phyloP scores from a whole-genome alignment of 2,329 filamentous ascomycete species.

The Fusarium scirpi region DNA sequence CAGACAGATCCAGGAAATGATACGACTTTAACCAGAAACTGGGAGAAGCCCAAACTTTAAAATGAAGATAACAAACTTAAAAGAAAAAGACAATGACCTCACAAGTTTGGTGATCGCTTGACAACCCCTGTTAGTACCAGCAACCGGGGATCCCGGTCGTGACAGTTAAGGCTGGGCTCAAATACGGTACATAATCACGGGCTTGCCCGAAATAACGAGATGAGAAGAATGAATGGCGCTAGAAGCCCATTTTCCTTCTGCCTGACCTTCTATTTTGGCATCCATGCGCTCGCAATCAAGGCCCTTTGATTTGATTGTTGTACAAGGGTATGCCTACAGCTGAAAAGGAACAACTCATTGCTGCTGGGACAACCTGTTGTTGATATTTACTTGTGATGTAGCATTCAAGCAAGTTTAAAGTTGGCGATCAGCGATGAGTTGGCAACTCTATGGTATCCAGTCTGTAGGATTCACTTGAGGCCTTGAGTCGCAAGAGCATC shows the following conservation, averaged over 20 bases:
- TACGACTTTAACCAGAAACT: neutral
- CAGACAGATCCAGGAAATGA: neutral
- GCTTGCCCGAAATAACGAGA: constrained; percentile 36
- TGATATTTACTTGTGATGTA: constrained; percentile 13
- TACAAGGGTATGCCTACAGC: constrained; percentile 25
- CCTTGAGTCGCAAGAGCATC: constrained; percentile 11
- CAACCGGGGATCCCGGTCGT: constrained; percentile 35
- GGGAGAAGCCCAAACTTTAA: constrained; percentile 10
- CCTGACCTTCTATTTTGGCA: constrained; percentile 36
- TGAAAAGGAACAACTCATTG: constrained; percentile 3
- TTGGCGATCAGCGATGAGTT: constrained; percentile 37
- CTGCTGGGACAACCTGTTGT: constrained; percentile 19
- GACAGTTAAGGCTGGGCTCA: constrained; percentile 17
- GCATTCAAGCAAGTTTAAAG: constrained; percentile 25
- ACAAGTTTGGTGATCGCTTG: constrained; percentile 22
- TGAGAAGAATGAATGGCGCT: constrained; percentile 18
- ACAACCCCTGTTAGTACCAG: neutral
- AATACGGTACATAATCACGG: constrained; percentile 34
- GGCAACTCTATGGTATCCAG: constrained; percentile 10
- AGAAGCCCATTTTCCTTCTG: constrained; percentile 27
- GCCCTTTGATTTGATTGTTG: constrained; percentile 7
- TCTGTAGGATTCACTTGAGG: neutral
- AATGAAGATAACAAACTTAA: constrained; percentile 7
- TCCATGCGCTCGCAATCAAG: constrained; percentile 15
- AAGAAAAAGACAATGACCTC: constrained; percentile 42